A percentile compares a stretch with the other conserved stretches of the same genome.
phyloP scores from a whole-genome alignment of 2,329 filamentous ascomycete genomes.

The Sporothrix dimorphospora region DNA sequence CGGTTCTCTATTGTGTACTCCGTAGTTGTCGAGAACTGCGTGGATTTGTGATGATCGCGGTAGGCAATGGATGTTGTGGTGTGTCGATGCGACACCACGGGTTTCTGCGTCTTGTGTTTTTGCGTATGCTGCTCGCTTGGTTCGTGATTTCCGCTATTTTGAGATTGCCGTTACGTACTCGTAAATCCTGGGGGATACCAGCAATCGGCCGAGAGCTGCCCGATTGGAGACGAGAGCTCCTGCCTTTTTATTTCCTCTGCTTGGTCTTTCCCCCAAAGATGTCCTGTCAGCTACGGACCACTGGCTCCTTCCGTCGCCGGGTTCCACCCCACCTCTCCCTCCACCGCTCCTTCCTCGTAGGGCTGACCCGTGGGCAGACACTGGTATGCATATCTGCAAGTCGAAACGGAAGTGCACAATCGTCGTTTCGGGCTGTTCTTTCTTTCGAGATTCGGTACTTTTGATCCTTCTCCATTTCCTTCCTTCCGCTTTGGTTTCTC shows the following conservation, averaged over 20 bases:
- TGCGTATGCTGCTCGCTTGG: background rate
- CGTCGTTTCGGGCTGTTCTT: background rate
- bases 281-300: background rate
- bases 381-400: background rate
- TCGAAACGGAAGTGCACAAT: background rate
- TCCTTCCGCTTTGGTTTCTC: background rate
- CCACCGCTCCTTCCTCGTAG: constrained; percentile 11
- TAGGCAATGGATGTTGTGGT: no score
- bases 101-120: background rate
- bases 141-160: background rate
- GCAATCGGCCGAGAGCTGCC: background rate
- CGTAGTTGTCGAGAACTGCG: no score
- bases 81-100: no score
- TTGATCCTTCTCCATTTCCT: background rate
- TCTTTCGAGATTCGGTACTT: background rate
- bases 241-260: background rate
- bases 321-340: background rate
- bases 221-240: background rate
- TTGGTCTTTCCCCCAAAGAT: background rate
- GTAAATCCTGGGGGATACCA: no score
- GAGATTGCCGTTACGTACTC: background rate
- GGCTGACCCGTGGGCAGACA: constrained; percentile 23
- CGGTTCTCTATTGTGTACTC: no score
- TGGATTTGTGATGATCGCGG: no score
- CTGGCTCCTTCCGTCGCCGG: background rate